phyloP scores from a whole-genome alignment of 2,329 filamentous ascomycete genomes.

The Talaromyces amestolkiae region DNA sequence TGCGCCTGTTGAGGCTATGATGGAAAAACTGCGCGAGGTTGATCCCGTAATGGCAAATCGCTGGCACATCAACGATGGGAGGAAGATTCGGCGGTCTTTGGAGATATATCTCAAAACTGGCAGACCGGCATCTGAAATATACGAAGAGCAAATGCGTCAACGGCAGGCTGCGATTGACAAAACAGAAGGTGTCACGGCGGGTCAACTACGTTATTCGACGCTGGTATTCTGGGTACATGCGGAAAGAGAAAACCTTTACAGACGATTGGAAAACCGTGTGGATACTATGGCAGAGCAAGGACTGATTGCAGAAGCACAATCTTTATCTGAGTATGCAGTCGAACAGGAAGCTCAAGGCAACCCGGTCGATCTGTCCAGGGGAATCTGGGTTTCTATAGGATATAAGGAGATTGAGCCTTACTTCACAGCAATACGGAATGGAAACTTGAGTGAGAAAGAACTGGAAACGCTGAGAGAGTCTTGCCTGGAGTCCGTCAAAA shows the following conservation, averaged over 20 bases:
- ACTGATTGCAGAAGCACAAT: conserved; percentile 60
- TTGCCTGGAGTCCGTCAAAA: conserved; percentile 73
- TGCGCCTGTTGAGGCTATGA: conserved; percentile 67
- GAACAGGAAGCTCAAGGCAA: conserved; percentile 49
- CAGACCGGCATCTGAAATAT: conserved; percentile 77
- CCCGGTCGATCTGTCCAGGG: conserved; percentile 68
- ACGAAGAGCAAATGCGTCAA: conserved; percentile 66
- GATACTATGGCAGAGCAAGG: conserved; percentile 76
- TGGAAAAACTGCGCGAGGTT: conserved; percentile 70
- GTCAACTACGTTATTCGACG: conserved; percentile 53
- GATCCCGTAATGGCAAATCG: conserved; percentile 85
- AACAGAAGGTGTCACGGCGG: conserved; percentile 22
- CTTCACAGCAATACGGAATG: conserved; percentile 48
- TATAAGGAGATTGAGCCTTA: conserved; percentile 87
- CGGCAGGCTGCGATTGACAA: conserved; percentile 25
- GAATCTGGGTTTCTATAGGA: conserved; percentile 96
- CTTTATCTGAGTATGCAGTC: conserved; percentile 51
- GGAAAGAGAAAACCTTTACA: conserved; percentile 63
- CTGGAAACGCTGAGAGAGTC: conserved; percentile 56
- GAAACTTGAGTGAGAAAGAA: conserved; percentile 32
- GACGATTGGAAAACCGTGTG: conserved; percentile 72
- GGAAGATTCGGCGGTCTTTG: conserved; percentile 85
- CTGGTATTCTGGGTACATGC: conserved; percentile 87
- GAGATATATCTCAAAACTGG: conserved; percentile 87
- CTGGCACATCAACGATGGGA: conserved; percentile 91